Evolutionary conservation across 257 asterid genomes (phyloP), one percentile per base, ranked within the genome.

Genomic region (Cynanchum wilfordii): DNA sequence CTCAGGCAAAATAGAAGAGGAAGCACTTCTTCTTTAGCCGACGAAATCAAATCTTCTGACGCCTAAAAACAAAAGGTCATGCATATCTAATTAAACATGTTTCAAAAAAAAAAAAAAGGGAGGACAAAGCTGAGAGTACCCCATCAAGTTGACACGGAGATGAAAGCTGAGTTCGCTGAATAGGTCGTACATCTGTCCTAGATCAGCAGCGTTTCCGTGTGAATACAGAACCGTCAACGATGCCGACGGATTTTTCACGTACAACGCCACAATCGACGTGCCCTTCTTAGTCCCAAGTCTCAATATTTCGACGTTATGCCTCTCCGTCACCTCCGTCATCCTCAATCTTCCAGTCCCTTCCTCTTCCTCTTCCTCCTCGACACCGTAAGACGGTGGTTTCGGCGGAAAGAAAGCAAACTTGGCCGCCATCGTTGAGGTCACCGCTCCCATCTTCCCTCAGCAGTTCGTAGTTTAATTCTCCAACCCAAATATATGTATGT

Each of bases 141-240:
- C 98, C 89, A 93, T 83, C 82, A 93, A 84, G 85, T 93, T 93
- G 83, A 93, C 94, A 45, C 91, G 84, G 24, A 93, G 92, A 84
- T 89, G 97, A 66, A 84, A 78, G 85, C 98, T 93, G 75, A 93
- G 95, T 75, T 93, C 98, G 76, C 71, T 73, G 83, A 89, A 93
- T 65, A 93, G 91, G 62, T 88, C 98, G 69, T 84, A 89, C 98
- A 93, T 93, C 86, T 93, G 98, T 66, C 98, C 98, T 68, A 93
- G 87, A 89, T 93, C 98, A 78, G 98, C 97, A n/a, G 98, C 98
- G 82, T 93, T 93, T 6, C 98, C 98, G 80, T 93, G 98, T 15
- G 98, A 93, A 86, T 93, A 93, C 68, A 93, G 42, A 69, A 93
- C 64, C 62, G 98, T 90, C 54, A 93, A 86, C 79, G 81, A 84